phyloP scores from a whole-genome alignment of 371 early-diverging fungal species.

The Mortierella sp. region DNA sequence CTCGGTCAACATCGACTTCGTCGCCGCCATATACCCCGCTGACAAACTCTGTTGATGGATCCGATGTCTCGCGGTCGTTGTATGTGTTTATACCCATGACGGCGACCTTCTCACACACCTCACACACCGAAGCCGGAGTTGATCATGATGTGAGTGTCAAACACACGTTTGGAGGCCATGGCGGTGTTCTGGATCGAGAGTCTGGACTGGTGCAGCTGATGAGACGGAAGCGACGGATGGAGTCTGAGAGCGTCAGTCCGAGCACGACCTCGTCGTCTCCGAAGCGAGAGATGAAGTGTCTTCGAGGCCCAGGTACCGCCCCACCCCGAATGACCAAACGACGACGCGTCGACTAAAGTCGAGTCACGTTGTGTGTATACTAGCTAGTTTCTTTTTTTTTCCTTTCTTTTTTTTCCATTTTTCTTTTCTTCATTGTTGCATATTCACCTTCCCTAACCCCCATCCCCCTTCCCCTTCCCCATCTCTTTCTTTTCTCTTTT shows the following conservation, averaged over 20 bases:
- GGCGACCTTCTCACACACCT: not conserved
- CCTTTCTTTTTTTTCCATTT: not conserved
- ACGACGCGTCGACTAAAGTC: constrained; percentile 25
- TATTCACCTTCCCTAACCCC: not conserved
- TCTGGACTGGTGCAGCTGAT: constrained; percentile 10
- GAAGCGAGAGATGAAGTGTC: constrained; percentile 20
- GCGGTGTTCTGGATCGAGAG: constrained; percentile 5
- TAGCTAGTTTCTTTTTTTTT: not conserved
- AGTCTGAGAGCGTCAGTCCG: constrained; percentile 15
- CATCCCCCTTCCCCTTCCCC: not conserved
- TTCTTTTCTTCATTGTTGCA: not conserved
- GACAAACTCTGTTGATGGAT: not conserved
- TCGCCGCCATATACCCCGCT: constrained; percentile 7
- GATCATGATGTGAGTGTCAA: not conserved
- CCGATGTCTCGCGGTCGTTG: constrained; percentile 7
- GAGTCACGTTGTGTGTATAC: not conserved
- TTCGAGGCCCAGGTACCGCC: constrained; percentile 14
- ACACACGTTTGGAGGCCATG: not conserved
- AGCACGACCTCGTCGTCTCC: not conserved
- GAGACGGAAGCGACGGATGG: constrained; percentile 36
- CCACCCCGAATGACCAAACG: constrained; percentile 33
- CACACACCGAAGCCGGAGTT: not conserved
- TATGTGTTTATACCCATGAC: constrained; percentile 4
- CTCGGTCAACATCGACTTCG: not conserved
- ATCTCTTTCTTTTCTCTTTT: not conserved